These are phyloP conservation scores for Neurospora terricola DNA, from an alignment of 495 filamentous ascomycete species.

Conservation along the genomic window DNA sequence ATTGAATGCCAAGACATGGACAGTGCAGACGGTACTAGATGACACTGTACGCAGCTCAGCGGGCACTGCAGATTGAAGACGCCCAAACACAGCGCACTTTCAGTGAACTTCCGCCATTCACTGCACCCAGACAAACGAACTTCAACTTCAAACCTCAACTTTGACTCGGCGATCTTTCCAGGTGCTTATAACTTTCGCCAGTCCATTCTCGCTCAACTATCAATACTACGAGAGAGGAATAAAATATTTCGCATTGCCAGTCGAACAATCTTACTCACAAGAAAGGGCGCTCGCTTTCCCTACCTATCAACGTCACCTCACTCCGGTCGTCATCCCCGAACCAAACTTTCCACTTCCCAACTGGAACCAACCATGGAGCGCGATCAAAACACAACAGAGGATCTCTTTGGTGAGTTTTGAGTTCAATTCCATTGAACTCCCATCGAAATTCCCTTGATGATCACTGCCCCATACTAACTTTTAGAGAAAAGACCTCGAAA, in stretches of 20 bases:
- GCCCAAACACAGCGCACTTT: neutral
- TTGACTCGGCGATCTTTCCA: neutral
- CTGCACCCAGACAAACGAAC: neutral
- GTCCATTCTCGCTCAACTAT: neutral
- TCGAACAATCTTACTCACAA: neutral
- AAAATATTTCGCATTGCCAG: neutral
- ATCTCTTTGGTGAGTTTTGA: slow-evolving; percentile 1
- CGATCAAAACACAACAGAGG: neutral
- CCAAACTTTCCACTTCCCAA: neutral
- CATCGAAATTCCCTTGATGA: too few relatives aligned
- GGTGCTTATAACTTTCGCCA: neutral
- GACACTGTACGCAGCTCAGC: neutral
- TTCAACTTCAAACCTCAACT: neutral
- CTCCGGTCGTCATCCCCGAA: neutral
- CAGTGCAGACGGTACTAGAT: neutral
- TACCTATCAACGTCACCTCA: neutral
- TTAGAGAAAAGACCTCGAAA: slow-evolving; percentile 9
- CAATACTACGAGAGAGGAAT: neutral
- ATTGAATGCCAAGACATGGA: neutral
- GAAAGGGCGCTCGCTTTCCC: neutral
- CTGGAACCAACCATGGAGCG: slow-evolving; percentile 1
- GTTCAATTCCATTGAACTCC: too few relatives aligned
- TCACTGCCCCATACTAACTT: too few relatives aligned
- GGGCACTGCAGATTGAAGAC: neutral
- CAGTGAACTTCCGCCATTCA: neutral